phyloP scores from a whole-genome alignment of 257 asterid species.

The Ilex asprella region DNA sequence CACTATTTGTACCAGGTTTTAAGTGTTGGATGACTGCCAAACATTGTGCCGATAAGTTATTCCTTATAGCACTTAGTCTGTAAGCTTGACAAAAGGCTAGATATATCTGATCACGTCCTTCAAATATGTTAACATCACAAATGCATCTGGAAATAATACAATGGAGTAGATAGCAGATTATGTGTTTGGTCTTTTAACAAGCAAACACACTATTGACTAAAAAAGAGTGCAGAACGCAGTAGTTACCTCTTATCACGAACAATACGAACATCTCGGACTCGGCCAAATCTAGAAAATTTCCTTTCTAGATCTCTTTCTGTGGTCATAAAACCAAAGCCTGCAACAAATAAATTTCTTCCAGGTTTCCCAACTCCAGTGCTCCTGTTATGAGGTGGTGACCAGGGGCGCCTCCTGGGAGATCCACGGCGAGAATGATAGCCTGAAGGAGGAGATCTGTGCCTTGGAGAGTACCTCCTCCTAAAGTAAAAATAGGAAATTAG shows the following conservation, averaged over 20 bases:
- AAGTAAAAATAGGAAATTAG: background rate
- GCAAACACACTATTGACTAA: background rate
- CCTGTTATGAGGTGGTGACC: slow-evolving; percentile 16
- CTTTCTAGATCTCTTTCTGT: slow-evolving; percentile 25
- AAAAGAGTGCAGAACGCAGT: background rate
- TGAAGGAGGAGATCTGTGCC: slow-evolving; percentile 8
- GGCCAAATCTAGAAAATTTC: slow-evolving; percentile 27
- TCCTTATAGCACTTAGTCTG: too few species aligned
- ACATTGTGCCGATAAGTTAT: too few species aligned
- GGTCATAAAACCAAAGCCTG: slow-evolving; percentile 17
- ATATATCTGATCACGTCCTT: too few species aligned
- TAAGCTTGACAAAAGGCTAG: too few species aligned
- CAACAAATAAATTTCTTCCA: slow-evolving; percentile 22
- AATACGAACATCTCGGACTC: slow-evolving; percentile 14
- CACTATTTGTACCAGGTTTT: too few species aligned
- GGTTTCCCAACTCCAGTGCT: slow-evolving; percentile 21
- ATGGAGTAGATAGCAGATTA: too few species aligned
- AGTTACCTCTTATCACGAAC: slow-evolving; percentile 25
- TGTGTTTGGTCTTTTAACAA: too few species aligned
- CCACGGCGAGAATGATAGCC: slow-evolving; percentile 6
- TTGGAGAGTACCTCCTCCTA: slow-evolving; percentile 11
- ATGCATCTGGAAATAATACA: too few species aligned
- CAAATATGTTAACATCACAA: too few species aligned
- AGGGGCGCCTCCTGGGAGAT: slow-evolving; percentile 1
- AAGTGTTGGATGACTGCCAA: too few species aligned